These are phyloP conservation scores for Malus sieversii DNA, from an alignment of 306 rosid genomes.

Conservation along the genomic window DNA sequence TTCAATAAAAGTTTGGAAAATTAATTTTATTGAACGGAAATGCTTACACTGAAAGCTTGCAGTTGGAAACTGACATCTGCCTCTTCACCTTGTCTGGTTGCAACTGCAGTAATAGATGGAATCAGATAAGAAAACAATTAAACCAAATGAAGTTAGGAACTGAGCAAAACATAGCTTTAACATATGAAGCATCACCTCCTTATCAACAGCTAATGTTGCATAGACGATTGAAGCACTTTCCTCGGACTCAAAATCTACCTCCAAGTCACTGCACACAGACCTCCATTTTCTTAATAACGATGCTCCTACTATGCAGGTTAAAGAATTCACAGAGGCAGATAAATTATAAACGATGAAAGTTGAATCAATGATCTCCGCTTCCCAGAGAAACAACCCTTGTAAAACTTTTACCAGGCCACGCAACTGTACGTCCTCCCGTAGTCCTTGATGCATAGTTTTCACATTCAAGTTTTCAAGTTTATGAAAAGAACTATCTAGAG, in stretches of 20 bases:
- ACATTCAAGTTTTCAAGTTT: neutral
- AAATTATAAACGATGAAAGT: neutral
- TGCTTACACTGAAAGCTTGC: conserved; percentile 74
- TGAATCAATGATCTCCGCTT: neutral
- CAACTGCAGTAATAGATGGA: conserved; percentile 46
- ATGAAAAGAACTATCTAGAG: neutral
- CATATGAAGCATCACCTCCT: conserved; percentile 52
- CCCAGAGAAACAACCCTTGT: neutral
- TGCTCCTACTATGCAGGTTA: neutral
- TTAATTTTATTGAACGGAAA: neutral
- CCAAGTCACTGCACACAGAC: conserved; percentile 58
- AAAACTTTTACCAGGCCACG: neutral
- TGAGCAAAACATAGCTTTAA: neutral
- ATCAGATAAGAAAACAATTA: conserved; percentile 7
- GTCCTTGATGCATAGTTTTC: neutral
- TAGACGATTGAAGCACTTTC: conserved; percentile 61
- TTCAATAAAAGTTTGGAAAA: neutral
- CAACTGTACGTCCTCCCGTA: neutral
- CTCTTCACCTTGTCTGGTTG: conserved; percentile 91
- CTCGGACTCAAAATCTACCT: conserved; percentile 63
- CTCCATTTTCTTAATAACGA: neutral
- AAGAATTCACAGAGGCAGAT: neutral
- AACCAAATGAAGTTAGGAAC: neutral
- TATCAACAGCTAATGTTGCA: conserved; percentile 63
- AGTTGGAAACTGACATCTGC: conserved; percentile 49